These are phyloP conservation scores for Solanum arcanum DNA, from an alignment of 257 asterid genomes.

Conservation along the genomic window DNA sequence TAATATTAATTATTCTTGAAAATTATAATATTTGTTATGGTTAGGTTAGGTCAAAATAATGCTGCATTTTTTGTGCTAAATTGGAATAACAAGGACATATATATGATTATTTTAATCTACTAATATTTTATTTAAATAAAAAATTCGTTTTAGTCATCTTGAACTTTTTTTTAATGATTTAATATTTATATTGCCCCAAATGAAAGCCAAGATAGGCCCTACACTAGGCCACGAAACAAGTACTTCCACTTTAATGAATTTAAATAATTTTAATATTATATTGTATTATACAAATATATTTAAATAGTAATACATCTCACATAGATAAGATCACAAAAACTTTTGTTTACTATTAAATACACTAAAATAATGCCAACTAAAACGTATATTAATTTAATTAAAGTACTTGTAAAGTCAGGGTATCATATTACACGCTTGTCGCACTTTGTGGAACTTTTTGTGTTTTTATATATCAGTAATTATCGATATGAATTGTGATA, in stretches of 20 bases:
- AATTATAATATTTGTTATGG: neutral
- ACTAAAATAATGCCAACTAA: constrained; percentile 3
- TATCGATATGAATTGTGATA: neutral
- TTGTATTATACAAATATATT: neutral
- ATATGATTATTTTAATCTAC: constrained; percentile 9
- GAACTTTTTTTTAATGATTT: neutral
- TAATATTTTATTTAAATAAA: constrained; percentile 2
- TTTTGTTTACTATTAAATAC: too few species aligned
- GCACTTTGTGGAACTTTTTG: constrained; percentile 25
- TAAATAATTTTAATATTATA: neutral
- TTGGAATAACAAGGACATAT: constrained; percentile 1
- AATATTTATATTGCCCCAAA: constrained; percentile 22
- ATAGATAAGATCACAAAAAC: constrained; percentile 20
- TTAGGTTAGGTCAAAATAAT: constrained; percentile 33
- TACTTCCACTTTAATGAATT: neutral
- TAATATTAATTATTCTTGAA: neutral
- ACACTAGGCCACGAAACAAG: constrained; percentile 9
- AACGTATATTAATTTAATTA: neutral
- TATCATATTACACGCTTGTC: constrained; percentile 52
- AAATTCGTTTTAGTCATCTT: constrained; percentile 9
- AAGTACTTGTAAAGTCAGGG: constrained; percentile 29
- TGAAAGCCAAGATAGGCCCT: constrained; percentile 39
- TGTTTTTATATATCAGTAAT: neutral
- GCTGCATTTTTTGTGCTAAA: constrained; percentile 22
- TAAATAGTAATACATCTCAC: neutral